phyloP scores from a whole-genome alignment of 495 filamentous ascomycete genomes.

The Aspergillus coremiiformis region DNA sequence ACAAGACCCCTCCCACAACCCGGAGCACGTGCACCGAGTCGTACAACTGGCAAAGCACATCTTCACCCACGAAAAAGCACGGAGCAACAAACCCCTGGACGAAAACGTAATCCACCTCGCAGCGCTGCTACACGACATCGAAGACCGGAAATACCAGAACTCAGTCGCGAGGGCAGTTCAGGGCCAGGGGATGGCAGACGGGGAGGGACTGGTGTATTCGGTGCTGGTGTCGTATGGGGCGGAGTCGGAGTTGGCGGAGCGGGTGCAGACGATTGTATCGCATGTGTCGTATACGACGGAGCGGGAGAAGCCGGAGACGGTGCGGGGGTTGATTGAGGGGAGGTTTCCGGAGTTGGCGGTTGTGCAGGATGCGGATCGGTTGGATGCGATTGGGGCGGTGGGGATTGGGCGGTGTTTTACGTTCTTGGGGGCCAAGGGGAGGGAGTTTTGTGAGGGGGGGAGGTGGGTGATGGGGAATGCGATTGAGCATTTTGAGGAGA shows the following conservation, averaged over 20 bases:
- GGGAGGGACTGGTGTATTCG: constrained; percentile 46
- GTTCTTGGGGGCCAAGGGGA: constrained; percentile 57
- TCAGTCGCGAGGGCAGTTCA: too few relatives aligned
- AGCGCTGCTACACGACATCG: constrained; percentile 80
- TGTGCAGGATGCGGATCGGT: constrained; percentile 84
- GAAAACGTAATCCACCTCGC: constrained; percentile 56
- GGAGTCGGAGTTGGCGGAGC: constrained; percentile 44
- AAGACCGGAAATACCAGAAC: constrained; percentile 82
- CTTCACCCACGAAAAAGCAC: constrained; percentile 35
- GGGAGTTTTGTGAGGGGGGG: constrained; percentile 22
- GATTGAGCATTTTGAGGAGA: constrained; percentile 73
- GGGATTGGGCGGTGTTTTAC: constrained; percentile 76
- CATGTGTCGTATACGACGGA: constrained; percentile 77
- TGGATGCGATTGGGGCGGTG: constrained; percentile 83
- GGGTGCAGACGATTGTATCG: constrained; percentile 60
- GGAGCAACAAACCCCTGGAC: constrained; percentile 33
- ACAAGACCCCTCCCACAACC: constrained; percentile 84
- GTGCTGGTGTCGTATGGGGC: constrained; percentile 54
- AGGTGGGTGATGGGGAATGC: constrained; percentile 51
- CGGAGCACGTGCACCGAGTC: constrained; percentile 74
- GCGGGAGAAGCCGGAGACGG: constrained; percentile 46
- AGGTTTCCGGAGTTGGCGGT: constrained; percentile 67
- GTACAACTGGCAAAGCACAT: constrained; percentile 59
- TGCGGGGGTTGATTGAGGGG: constrained; percentile 43
- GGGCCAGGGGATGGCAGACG: constrained; percentile 43